These are phyloP conservation scores for Aspergillus nanangensis DNA, from an alignment of 495 filamentous ascomycete genomes.

Conservation along the genomic window DNA sequence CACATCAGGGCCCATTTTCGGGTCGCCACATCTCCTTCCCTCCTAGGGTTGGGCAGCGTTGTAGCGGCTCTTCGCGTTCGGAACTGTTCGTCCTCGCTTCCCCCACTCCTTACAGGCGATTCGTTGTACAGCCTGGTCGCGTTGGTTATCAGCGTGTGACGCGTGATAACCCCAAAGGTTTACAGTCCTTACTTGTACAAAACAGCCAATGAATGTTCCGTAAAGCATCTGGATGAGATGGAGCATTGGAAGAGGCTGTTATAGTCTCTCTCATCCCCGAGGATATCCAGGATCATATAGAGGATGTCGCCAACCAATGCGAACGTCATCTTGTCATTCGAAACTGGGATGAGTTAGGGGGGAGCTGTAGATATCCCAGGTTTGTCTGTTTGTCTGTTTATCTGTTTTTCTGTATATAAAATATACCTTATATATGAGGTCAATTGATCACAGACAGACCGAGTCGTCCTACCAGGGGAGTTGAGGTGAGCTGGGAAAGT, in stretches of 20 bases:
- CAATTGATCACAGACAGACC: too few relatives aligned
- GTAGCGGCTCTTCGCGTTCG: slow-evolving; percentile 15
- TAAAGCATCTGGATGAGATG: slow-evolving; percentile 31
- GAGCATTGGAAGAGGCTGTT: slow-evolving; percentile 27
- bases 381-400: too few relatives aligned
- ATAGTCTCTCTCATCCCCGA: slow-evolving; percentile 23
- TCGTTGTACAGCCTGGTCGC: slow-evolving; percentile 31
- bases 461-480: too few relatives aligned
- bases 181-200: slow-evolving; percentile 54
- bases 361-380: too few relatives aligned
- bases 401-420: too few relatives aligned
- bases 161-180: not conserved
- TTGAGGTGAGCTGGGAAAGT: too few relatives aligned
- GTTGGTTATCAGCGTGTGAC: not conserved
- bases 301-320: slow-evolving; percentile 20
- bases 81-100: slow-evolving; percentile 33
- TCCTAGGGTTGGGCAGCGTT: not conserved
- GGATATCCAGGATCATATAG: slow-evolving; percentile 24
- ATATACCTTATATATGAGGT: too few relatives aligned
- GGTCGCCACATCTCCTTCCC: slow-evolving; percentile 17
- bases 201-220: slow-evolving; percentile 51
- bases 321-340: slow-evolving; percentile 12
- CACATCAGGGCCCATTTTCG: slow-evolving; percentile 59
- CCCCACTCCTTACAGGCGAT: slow-evolving; percentile 32
- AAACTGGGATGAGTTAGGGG: too few relatives aligned